Base-by-base conservation (phyloP, 129 eudicot species). In the Helianthus tuberosus region DNA sequence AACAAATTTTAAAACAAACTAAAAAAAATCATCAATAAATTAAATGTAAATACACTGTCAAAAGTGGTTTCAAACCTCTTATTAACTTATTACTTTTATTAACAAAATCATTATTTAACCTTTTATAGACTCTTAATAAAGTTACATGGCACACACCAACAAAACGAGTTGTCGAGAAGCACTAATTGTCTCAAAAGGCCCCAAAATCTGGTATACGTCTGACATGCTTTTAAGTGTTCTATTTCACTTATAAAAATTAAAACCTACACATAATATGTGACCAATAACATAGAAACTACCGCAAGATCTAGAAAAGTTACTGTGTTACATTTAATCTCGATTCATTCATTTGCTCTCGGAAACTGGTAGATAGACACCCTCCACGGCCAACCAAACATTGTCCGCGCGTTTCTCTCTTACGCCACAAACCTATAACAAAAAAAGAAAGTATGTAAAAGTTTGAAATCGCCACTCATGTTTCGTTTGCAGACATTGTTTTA, bases 311-410 rank as follows among this genome's bases (percentile, higher is more conserved):
- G 36, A 63, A 62, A 74, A 16, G 27, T 49, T 27, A 53, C 14
- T 43, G 10, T 9, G 44, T 64, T 64, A 79, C 61, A 32, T 55
- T 55, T 16, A 51, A 53, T 44, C 60, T 6, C 3, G 53, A 54
- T 41, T 41, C 25, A 8, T 27, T 83, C 78, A 88, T 82, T 89
- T 95, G 83, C 81, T 85, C 41, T 70, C 86, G 14, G 84, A 44
- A 43, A 79, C 77, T 15, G 97, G 99, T 58, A 91, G 84, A 81
- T 89, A 95, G n/a, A 95, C 92, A 6, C 99, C 99, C 85, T 95
- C 99, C 16, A 95, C 91, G 29, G 95, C 99, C 88, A 89, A 80
- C 99, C 99, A 95, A 67, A 91, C 78, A 72, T 91, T 95, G 76
- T 95, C 97, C 2, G 95, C 74, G 10, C 86, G 83, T 72, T 95